A percentile compares a stretch with the other conserved stretches of the same genome.
Conservation (phyloP, 805 yeast genomes). For the Metschnikowia gruessii region DNA sequence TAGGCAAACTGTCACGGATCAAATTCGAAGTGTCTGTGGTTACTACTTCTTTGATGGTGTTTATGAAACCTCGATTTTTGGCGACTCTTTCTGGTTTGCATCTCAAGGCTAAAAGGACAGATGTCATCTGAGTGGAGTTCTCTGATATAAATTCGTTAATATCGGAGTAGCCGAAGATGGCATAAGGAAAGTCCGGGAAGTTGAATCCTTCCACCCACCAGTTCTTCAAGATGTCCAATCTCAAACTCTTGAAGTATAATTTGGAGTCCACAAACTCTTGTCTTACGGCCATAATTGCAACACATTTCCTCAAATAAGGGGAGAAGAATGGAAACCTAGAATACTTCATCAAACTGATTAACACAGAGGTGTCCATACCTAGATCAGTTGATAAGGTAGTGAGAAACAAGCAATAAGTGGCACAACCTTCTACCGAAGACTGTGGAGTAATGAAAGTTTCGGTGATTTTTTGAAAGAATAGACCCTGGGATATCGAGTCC, state of each 20-base stretch:
- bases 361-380: constrained; percentile 30
- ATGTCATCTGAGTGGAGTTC: constrained; percentile 37
- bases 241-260: constrained; percentile 29
- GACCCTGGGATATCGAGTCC: constrained; percentile 1
- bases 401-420: constrained; percentile 39
- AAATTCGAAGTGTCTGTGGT: constrained; percentile 19
- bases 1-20: constrained; percentile 32
- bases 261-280: constrained; percentile 14
- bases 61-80: neutral
- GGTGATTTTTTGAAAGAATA: constrained; percentile 18
- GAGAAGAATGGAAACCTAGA: constrained; percentile 30
- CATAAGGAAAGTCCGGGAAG: constrained; percentile 39
- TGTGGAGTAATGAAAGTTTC: constrained; percentile 36
- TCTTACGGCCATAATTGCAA: constrained; percentile 23
- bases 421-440: constrained; percentile 35
- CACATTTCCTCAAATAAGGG: constrained; percentile 28
- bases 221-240: constrained; percentile 37
- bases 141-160: constrained; percentile 29
- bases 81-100: constrained; percentile 14
- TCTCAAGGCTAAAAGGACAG: constrained; percentile 29
- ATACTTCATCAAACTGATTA: constrained; percentile 44
- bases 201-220: constrained; percentile 40
- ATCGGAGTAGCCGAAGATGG: constrained; percentile 36
- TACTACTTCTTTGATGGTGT: constrained; percentile 16
- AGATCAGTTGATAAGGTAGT: constrained; percentile 27